Base-by-base conservation (phyloP, 1,284 basidiomycete genomes). In the Sporisorium sorghi region DNA sequence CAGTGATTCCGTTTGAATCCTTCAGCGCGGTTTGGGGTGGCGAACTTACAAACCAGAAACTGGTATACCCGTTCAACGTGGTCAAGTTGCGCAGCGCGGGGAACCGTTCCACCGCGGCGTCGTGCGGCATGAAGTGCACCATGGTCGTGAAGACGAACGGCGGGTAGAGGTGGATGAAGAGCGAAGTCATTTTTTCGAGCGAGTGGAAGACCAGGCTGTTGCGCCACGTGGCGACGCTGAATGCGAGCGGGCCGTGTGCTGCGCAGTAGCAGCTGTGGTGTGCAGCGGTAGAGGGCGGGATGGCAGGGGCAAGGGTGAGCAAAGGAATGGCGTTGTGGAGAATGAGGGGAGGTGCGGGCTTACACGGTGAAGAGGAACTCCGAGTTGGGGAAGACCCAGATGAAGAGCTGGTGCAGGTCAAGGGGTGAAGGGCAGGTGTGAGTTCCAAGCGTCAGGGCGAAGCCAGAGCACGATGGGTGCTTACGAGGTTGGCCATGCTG, bases 191-290 rank as follows among this genome's bases (percentile, higher is more conserved):
- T 85, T 95, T 80, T 84, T 97, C 94, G 59, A 90, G 88, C 78
- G 94, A 93, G 83, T 97, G 94, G 86, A 97, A 97, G 7, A 97
- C 94, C 23, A 71, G 55, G 28, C 55, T 61, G 53, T 97, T 97
- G 67, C 95, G 88, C 94, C 94, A 97, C 3, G 95, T 97, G 76
- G 96, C 93, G 47, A 97, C 93, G 0, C 93, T 93, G 71, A 92
- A 93, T 0, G 93, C 95, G 35, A 97, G 88, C 0, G 92, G 90
- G 0, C 94, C 87, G 24, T 73, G 70, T 4, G 74, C 79, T 26
- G 73, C 75, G 55, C 72, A 77, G 60, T 76, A 78, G 54, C 58
- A 81, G n/a, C 56, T 70, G 59, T 43, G 19, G 6, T 14, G n/a
- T 5, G 39, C 32, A 48, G 47, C 17, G 37, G 47, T 11, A 24